Percentiles rank a stretch among this genome's conserved stretches.
phyloP scores from a whole-genome alignment of 257 asterid species.

The Nicotiana paniculata region DNA sequence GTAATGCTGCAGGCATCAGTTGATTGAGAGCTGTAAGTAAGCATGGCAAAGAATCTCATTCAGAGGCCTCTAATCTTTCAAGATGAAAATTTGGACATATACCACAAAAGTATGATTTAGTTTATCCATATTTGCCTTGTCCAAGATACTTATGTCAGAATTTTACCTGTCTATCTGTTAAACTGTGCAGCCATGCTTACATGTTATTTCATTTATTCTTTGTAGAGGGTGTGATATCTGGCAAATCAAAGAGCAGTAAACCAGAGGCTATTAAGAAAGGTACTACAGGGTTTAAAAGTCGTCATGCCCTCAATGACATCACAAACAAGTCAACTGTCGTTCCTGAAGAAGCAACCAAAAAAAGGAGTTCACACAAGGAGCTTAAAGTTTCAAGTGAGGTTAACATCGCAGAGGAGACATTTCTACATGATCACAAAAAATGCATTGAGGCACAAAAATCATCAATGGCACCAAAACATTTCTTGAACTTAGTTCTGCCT shows the following conservation, averaged over 20 bases:
- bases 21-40: constrained; percentile 8
- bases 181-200: not conserved
- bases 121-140: not conserved
- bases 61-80: constrained; percentile 51
- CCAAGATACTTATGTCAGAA: not conserved
- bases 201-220: not conserved
- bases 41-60: constrained; percentile 51
- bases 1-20: not conserved
- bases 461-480: constrained; percentile 12
- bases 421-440: constrained; percentile 63
- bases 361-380: constrained; percentile 26
- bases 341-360: constrained; percentile 34
- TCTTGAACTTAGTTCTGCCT: constrained; percentile 58
- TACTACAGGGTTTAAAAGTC: constrained; percentile 38
- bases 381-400: constrained; percentile 10
- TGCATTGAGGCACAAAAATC: constrained; percentile 51
- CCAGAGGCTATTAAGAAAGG: constrained; percentile 32
- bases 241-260: constrained; percentile 41
- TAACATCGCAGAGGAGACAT: constrained; percentile 32
- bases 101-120: constrained; percentile 34
- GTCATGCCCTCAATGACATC: constrained; percentile 65
- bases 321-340: constrained; percentile 49
- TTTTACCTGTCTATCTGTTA: not conserved
- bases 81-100: constrained; percentile 45
- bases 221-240: constrained; percentile 32